A percentile compares a stretch with the other conserved stretches of the same genome.
Conservation (phyloP, 805 yeast species). For the Barnettozyma wickerhamii region DNA sequence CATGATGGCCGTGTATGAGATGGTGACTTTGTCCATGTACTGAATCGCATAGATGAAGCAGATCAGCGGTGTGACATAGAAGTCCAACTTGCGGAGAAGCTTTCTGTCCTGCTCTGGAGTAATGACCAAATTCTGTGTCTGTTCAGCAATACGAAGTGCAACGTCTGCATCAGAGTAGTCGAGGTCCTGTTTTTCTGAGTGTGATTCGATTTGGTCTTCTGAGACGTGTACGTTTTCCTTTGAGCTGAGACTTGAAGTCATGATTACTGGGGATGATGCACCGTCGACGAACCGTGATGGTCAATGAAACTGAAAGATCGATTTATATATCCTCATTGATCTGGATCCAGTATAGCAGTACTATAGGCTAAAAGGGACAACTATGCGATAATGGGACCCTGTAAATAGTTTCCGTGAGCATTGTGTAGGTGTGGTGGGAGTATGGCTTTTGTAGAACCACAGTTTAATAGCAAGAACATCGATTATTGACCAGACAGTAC, state of each 20-base stretch:
- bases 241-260: neutral
- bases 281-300: too few species aligned
- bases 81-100: conserved; percentile 46
- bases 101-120: conserved; percentile 29
- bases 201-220: neutral
- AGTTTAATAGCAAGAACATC: too few species aligned
- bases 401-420: too few species aligned
- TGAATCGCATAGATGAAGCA: conserved; percentile 46
- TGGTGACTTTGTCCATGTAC: conserved; percentile 56
- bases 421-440: too few species aligned
- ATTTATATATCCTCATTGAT: too few species aligned
- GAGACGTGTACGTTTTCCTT: neutral
- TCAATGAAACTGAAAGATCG: too few species aligned
- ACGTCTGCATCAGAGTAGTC: neutral
- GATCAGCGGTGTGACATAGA: conserved; percentile 46
- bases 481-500: too few species aligned
- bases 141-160: neutral
- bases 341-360: too few species aligned
- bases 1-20: conserved; percentile 48
- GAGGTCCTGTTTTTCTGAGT: neutral
- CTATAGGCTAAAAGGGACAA: too few species aligned
- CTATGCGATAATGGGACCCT: too few species aligned
- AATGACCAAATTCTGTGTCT: neutral
- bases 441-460: too few species aligned
- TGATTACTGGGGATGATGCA: too few species aligned